Evolutionary conservation across 2,329 filamentous ascomycete species (phyloP), one percentile per base, ranked within the genome.

Genomic region (Verticillium klebahnii): DNA sequence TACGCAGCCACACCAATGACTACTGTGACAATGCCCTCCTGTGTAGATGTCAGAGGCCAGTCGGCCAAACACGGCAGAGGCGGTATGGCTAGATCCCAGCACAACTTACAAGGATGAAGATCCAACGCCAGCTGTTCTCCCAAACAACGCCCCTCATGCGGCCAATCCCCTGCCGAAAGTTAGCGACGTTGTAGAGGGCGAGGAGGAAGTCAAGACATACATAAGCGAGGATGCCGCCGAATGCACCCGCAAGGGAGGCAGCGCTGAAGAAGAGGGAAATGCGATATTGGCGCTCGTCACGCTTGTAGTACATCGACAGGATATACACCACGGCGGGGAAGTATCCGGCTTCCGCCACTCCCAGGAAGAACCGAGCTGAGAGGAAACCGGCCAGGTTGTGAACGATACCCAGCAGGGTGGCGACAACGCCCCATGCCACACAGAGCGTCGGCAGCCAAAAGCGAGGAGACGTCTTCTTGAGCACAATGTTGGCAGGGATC

Each of bases 401-500:
- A 1, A 82, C 79, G 6, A 86, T 71, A 0, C 84, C 84, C 62
- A 74, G 72, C 31, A 83, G 65, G 0, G 82, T 85, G 0, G 82
- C 80, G 0, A 85, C 83, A 15, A 84, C 72, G 0, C 83, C 83
- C 83, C 82, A 85, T 0, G 77, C 71, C 2, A 85, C 73, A 1
- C 85, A 87, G 2, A 88, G 72, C 0, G 83, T 83, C 0, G 84
- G 84, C 0, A 87, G 73, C 84, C 83, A 87, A 25, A 85, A 71
- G 3, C 76, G 72, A 0, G 85, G 85, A 0, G 82, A 86, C 0
- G 85, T 88, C 0, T 80, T 75, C 67, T 88, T 89, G 19, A 88
- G 78, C 11, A 87, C 74, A 64, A 88, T 84, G 65, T 88, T 88
- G 67, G 84, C 87, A 0, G 85, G 85, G 6, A 88, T 78, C 80